phyloP scores from a whole-genome alignment of 2,329 filamentous ascomycete genomes.

The Pseudogymnoascus sp. region DNA sequence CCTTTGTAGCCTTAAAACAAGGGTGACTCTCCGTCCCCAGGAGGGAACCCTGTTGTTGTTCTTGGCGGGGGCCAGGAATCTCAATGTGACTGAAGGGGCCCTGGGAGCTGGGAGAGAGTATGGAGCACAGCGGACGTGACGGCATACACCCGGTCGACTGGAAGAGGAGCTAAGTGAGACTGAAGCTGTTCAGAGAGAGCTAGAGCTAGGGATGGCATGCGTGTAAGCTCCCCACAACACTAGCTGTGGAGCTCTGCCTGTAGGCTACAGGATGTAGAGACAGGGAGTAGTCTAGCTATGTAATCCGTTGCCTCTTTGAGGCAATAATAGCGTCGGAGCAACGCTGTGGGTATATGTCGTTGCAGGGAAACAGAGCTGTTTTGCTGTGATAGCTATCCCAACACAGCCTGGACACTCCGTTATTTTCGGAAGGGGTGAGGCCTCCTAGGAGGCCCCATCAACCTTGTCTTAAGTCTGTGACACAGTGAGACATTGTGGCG shows the following conservation, averaged over 20 bases:
- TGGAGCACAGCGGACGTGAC: background rate
- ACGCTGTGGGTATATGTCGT: background rate
- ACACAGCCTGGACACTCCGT: background rate
- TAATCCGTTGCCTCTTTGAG: background rate
- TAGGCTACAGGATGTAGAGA: background rate
- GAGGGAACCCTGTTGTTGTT: background rate
- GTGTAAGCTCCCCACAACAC: background rate
- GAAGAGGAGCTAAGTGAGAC: background rate
- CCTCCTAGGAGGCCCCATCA: background rate
- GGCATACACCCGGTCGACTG: background rate
- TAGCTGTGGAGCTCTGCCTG: background rate
- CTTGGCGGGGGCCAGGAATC: background rate
- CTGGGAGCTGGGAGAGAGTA: background rate
- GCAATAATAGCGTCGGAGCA: background rate
- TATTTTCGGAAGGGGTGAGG: background rate
- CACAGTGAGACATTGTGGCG: conserved; percentile 1
- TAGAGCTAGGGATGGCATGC: background rate
- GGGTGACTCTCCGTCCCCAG: background rate
- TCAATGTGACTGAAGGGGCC: background rate
- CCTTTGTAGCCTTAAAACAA: background rate
- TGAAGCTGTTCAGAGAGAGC: background rate
- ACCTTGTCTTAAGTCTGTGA: conserved; percentile 1
- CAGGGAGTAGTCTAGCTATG: background rate
- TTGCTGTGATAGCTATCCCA: background rate
- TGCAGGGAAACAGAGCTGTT: background rate